These are phyloP conservation scores for Beauveria varroae DNA, from an alignment of 2,329 filamentous ascomycete species.

Conservation along the genomic window DNA sequence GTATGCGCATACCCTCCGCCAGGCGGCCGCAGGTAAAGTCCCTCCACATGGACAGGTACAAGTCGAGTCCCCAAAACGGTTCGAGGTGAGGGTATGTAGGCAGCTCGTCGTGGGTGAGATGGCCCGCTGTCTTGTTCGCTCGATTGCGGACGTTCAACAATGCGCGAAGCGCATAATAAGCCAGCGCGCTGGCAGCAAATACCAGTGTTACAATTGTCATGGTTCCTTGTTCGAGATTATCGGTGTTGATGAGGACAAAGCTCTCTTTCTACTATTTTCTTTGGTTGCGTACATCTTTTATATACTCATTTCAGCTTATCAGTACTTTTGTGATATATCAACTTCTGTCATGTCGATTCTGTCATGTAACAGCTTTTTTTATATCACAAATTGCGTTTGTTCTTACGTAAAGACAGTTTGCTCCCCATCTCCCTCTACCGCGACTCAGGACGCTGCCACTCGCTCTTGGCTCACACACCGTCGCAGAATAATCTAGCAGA, in stretches of 20 bases:
- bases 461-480: not conserved
- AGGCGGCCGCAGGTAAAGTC: constrained; percentile 4
- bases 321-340: no score
- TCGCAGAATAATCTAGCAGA: not conserved
- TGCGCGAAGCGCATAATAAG: not conserved
- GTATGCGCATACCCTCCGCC: constrained; percentile 1
- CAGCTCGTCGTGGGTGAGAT: not conserved
- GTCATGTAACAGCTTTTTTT: no score
- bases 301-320: no score
- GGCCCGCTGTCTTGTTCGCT: not conserved
- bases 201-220: not conserved
- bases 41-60: constrained; percentile 5
- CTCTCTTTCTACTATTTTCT: no score
- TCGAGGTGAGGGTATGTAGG: not conserved
- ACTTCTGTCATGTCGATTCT: no score
- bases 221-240: not conserved
- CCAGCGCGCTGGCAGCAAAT: not conserved
- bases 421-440: not conserved
- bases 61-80: constrained; percentile 1
- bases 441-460: not conserved
- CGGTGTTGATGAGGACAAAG: no score
- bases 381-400: no score
- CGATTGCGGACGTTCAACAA: not conserved
- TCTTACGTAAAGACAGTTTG: no score
- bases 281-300: no score